Conservation (phyloP, 139 green algal species). For the Axilococcus clingmanii region DNA sequence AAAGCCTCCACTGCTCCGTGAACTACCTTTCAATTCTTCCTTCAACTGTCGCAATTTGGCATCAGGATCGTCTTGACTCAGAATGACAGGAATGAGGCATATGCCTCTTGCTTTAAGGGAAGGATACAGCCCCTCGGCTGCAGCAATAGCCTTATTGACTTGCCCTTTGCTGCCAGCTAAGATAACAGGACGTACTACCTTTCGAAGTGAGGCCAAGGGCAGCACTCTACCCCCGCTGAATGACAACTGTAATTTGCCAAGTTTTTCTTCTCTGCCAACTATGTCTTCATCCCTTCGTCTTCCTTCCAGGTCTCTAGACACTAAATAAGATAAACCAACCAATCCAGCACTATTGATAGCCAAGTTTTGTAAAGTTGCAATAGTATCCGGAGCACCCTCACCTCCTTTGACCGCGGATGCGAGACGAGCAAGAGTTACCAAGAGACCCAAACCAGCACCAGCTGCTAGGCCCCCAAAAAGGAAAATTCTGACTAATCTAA, state of each 20-base stretch:
- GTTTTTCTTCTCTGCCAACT: slow-evolving; percentile 64
- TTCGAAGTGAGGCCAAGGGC: slow-evolving; percentile 66
- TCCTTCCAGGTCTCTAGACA: slow-evolving; percentile 54
- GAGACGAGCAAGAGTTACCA: slow-evolving; percentile 63
- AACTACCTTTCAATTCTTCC: slow-evolving; percentile 33
- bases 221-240: slow-evolving; percentile 40
- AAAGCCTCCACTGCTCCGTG: neutral
- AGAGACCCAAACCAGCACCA: slow-evolving; percentile 62
- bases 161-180: slow-evolving; percentile 54
- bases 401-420: slow-evolving; percentile 43
- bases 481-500: slow-evolving; percentile 67
- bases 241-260: slow-evolving; percentile 68
- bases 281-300: slow-evolving; percentile 36
- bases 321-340: slow-evolving; percentile 50
- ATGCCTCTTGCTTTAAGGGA: slow-evolving; percentile 67
- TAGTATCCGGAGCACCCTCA: slow-evolving; percentile 57
- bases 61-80: slow-evolving; percentile 37
- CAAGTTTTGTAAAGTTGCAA: slow-evolving; percentile 70
- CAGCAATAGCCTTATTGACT: slow-evolving; percentile 40
- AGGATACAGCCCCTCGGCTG: slow-evolving; percentile 33
- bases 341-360: slow-evolving; percentile 64
- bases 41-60: slow-evolving; percentile 52
- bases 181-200: slow-evolving; percentile 62
- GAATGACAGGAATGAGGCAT: slow-evolving; percentile 30
- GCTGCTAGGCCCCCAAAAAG: slow-evolving; percentile 58